phyloP scores from a whole-genome alignment of 2,329 filamentous ascomycete genomes.

The Chalaropsis thielavioides region DNA sequence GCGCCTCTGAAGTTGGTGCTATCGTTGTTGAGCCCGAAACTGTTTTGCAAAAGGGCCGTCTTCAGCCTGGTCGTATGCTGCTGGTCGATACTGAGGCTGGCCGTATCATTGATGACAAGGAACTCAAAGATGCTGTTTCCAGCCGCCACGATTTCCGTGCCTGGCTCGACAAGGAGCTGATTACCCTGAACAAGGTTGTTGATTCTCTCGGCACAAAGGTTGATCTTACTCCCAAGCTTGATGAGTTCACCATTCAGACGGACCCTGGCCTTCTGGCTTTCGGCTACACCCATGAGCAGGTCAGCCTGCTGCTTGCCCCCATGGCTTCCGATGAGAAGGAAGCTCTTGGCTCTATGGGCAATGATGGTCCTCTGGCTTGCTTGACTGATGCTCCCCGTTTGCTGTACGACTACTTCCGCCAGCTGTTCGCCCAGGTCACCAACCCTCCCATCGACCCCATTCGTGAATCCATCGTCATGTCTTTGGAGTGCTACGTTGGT shows the following conservation, averaged over 20 bases:
- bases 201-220: conserved; percentile 44
- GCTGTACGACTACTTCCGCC: conserved; percentile 91
- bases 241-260: conserved; percentile 60
- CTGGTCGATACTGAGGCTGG: conserved; percentile 80
- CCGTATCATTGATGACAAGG: conserved; percentile 84
- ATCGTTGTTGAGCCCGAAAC: conserved; percentile 82
- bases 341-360: conserved; percentile 93
- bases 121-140: conserved; percentile 81
- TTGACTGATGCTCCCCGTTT: conserved; percentile 78
- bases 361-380: conserved; percentile 85
- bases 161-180: conserved; percentile 76
- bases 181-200: conserved; percentile 65
- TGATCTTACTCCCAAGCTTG: conserved; percentile 52
- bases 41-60: conserved; percentile 80
- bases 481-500: conserved; percentile 86
- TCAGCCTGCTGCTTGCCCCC: conserved; percentile 76
- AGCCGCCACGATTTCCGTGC: conserved; percentile 72
- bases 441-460: conserved; percentile 97
- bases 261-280: conserved; percentile 75
- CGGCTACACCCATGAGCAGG: conserved; percentile 90
- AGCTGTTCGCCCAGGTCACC: conserved; percentile 94
- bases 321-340: conserved; percentile 98
- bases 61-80: conserved; percentile 92
- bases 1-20: conserved; percentile 89
- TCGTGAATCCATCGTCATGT: conserved; percentile 96